These are phyloP conservation scores for Mycena citricolor DNA, from an alignment of 1,284 basidiomycete species.

Conservation along the genomic window DNA sequence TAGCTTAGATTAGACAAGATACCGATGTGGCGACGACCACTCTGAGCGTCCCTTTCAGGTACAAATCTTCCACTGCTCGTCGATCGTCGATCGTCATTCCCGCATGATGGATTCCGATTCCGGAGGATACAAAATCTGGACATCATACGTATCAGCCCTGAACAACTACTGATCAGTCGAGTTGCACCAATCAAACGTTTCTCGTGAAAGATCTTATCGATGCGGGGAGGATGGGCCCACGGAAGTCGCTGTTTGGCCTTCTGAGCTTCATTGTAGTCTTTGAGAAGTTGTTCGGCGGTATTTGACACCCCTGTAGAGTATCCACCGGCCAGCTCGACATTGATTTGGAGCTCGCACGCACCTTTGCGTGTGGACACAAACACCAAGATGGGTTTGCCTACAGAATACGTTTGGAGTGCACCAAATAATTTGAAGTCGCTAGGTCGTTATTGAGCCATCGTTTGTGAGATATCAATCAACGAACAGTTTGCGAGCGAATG, in stretches of 20 bases:
- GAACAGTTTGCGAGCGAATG: conserved; percentile 48
- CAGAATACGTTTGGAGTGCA: conserved; percentile 67
- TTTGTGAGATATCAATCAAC: neutral
- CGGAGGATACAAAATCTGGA: conserved; percentile 62
- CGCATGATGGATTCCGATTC: conserved; percentile 87
- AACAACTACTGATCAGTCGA: conserved; percentile 5
- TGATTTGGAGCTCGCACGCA: conserved; percentile 28
- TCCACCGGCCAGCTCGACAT: conserved; percentile 2
- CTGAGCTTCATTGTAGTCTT: conserved; percentile 64
- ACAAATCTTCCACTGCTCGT: conserved; percentile 68
- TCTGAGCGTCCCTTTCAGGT: conserved; percentile 60
- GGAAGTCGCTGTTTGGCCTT: conserved; percentile 54
- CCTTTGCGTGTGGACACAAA: conserved; percentile 89
- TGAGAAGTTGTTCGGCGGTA: conserved; percentile 74
- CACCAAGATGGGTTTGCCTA: conserved; percentile 78
- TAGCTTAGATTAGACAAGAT: conserved; percentile 28
- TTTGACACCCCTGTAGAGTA: conserved; percentile 52
- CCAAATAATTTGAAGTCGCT: conserved; percentile 78
- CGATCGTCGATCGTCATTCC: conserved; percentile 77
- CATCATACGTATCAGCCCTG: too few relatives aligned
- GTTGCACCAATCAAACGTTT: conserved; percentile 57
- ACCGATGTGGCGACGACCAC: conserved; percentile 77
- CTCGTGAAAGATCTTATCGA: conserved; percentile 57
- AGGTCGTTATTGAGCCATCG: conserved; percentile 32
- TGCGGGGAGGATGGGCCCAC: conserved; percentile 58